Evolutionary conservation across 2,329 filamentous ascomycete genomes (phyloP), one percentile per base, ranked within the genome.

Genomic region (Lithohypha guttulata): DNA sequence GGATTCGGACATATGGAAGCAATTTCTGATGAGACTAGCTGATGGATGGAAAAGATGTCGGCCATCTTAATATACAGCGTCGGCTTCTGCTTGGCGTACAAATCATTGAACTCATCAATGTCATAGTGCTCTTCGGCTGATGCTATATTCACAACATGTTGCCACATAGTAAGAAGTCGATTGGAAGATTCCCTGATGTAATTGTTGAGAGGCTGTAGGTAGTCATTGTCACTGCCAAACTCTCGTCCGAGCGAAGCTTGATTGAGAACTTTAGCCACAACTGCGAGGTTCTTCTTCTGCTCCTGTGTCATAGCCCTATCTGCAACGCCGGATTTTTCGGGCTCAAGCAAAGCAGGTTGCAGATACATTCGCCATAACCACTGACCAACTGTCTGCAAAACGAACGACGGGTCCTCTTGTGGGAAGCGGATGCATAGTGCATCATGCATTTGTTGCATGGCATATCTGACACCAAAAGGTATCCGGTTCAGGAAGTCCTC

Each of bases 1-100:
- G 83, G 77, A 45, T 69, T 74, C 1, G 84, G 81, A 52, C 84
- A 93, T 44, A 96, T 78, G 42, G 70, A 69, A 4, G 78, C 67
- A 34, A 95, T 74, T 51, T 96, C 85, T 17, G 79, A 71, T 2
- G 84, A 79, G 39, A 96, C 74, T 15, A 96, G 71, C 47, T 81
- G 85, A 62, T 98, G 93, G 43, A 98, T 89, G 34, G 89, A 84
- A 59, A 98, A 96, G 42, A 98, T 87, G 58, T 98, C 91, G 11
- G 83, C 76, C 75, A 98, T 89, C 65, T 98, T 98, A 68, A 98
- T 94, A 66, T 96, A 98, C n/a, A 98, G 70, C 0, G 89, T 96
- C 5, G 91, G 91, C 61, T 94, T 94, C 48, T 86, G 91, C 59
- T 93, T 87, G 41, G 89, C 84, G 57, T 96, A 96, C 5, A 98